These are phyloP conservation scores for Senna tora DNA, from an alignment of 306 rosid genomes.

Conservation along the genomic window DNA sequence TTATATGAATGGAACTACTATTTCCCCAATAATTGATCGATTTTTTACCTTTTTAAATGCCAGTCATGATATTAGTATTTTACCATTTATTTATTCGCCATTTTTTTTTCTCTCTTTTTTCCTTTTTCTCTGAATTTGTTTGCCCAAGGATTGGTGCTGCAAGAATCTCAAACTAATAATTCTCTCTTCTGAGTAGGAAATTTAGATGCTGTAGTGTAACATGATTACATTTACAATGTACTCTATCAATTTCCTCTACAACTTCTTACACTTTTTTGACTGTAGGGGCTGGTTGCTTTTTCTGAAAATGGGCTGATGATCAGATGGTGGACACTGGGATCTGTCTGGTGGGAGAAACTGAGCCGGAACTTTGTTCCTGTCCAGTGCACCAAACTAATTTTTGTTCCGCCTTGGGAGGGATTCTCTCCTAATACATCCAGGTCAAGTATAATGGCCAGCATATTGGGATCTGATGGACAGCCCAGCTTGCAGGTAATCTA, in stretches of 20 bases:
- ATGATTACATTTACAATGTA: conserved; percentile 3
- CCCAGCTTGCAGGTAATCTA: conserved; percentile 56
- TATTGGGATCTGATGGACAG: conserved; percentile 58
- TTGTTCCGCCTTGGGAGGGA: conserved; percentile 99
- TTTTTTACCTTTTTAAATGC: conserved; percentile 3
- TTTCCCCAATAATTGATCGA: background rate
- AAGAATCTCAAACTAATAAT: conserved; percentile 37
- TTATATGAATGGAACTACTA: conserved; percentile 12
- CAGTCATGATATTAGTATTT: conserved; percentile 19
- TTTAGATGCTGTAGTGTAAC: background rate
- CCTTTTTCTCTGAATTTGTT: conserved; percentile 14
- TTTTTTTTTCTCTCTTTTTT: conserved; percentile 19
- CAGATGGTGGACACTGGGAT: conserved; percentile 99
- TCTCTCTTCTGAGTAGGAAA: conserved; percentile 15
- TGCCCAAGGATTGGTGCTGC: conserved; percentile 19
- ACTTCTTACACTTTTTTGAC: conserved; percentile 30
- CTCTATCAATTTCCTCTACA: background rate
- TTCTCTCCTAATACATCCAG: conserved; percentile 95
- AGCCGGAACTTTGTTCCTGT: conserved; percentile 85
- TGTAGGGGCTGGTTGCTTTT: conserved; percentile 92
- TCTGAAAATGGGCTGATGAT: conserved; percentile 93
- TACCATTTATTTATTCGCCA: background rate
- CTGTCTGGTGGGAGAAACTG: conserved; percentile 97
- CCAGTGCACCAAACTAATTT: conserved; percentile 90
- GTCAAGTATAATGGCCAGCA: conserved; percentile 88